These are phyloP conservation scores for Cercospora sesami DNA, from an alignment of 2,329 filamentous ascomycete genomes.

Conservation along the genomic window DNA sequence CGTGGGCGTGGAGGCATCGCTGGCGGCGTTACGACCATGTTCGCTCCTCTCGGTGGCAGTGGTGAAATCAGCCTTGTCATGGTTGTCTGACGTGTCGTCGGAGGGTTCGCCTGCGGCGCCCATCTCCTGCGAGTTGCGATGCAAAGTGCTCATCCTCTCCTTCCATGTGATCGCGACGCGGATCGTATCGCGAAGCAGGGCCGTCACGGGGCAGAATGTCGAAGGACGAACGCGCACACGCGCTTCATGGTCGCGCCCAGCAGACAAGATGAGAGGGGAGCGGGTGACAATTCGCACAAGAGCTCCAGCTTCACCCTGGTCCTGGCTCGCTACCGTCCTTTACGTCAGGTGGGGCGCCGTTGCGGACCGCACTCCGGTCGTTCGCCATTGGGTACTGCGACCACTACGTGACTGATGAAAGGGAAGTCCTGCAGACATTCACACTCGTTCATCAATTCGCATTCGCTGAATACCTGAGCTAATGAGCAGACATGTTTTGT, in stretches of 20 bases:
- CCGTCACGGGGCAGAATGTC: background rate
- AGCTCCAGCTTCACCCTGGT: background rate
- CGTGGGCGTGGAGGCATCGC: conserved; percentile 6
- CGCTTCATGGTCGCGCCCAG: background rate
- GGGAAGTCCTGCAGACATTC: background rate
- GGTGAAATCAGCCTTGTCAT: background rate
- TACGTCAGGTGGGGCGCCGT: background rate
- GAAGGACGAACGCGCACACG: background rate
- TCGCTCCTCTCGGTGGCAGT: background rate
- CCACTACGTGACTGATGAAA: background rate
- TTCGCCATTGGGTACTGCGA: background rate
- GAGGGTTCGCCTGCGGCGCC: background rate
- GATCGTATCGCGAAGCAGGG: background rate
- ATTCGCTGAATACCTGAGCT: background rate
- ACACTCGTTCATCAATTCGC: background rate
- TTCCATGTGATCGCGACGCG: conserved; percentile 6
- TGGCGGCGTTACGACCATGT: background rate
- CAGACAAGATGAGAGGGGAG: background rate
- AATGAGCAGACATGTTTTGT: background rate
- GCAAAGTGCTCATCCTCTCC: conserved; percentile 4
- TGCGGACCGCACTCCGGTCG: background rate
- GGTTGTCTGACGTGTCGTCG: background rate
- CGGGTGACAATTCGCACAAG: background rate
- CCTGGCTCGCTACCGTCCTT: background rate
- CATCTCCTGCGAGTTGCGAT: background rate